Percentiles rank a stretch among this genome's conserved stretches.
These are phyloP conservation scores for Ophiostoma ips DNA, from an alignment of 2,329 filamentous ascomycete species.

Conservation along the genomic window DNA sequence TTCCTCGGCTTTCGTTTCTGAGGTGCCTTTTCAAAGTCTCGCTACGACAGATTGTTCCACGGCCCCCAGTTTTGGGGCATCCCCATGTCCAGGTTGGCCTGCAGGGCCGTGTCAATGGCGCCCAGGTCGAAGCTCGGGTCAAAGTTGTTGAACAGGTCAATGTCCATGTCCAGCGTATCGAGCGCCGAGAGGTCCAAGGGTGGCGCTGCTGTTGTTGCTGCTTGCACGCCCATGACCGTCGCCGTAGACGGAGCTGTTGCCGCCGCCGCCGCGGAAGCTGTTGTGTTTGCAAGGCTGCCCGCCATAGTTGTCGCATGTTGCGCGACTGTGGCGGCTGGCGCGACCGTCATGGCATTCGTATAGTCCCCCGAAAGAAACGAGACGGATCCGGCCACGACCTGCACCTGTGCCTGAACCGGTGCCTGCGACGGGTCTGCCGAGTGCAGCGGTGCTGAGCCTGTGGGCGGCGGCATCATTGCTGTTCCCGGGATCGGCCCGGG, in stretches of 20 bases:
- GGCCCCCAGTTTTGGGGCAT: constrained; percentile 35
- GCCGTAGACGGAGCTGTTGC: not conserved
- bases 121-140: constrained; percentile 40
- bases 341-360: not conserved
- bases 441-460: not conserved
- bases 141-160: constrained; percentile 42
- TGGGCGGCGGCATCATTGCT: not conserved
- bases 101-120: constrained; percentile 39
- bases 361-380: not conserved
- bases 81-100: constrained; percentile 40
- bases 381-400: not conserved
- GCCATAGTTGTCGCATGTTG: not conserved
- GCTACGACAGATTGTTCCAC: constrained; percentile 10
- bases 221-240: not conserved
- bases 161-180: constrained; percentile 28
- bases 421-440: too few species aligned
- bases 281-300: not conserved
- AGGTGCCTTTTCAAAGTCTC: too few species aligned
- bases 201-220: not conserved
- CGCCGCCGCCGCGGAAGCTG: not conserved
- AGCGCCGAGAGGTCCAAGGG: constrained; percentile 16
- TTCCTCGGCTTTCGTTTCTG: too few species aligned
- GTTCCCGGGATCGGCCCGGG: not conserved
- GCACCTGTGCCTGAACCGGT: not conserved
- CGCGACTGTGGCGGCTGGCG: not conserved